Percentiles rank a stretch among this genome's conserved stretches.
Evolutionary conservation across 2,329 filamentous ascomycete genomes (phyloP).

Genomic region (Penicillium capsulatum): DNA sequence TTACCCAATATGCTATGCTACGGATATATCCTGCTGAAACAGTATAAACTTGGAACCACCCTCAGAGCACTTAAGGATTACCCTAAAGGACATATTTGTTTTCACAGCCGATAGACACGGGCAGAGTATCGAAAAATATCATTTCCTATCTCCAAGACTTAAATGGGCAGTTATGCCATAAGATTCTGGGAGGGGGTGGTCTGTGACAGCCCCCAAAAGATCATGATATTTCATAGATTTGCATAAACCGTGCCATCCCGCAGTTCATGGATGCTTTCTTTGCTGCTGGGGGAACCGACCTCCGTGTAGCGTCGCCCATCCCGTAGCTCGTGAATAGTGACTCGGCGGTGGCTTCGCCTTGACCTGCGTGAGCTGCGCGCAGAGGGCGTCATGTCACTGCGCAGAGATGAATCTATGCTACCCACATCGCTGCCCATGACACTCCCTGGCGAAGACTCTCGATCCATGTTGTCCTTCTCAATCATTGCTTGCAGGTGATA

Average conservation of each 20-base stretch:
- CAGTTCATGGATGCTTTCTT: slow-evolving; percentile 41
- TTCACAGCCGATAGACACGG: too few species aligned
- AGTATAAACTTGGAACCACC: too few species aligned
- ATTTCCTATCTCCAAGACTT: too few species aligned
- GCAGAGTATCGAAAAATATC: too few species aligned
- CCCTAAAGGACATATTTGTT: too few species aligned
- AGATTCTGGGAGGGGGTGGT: too few species aligned
- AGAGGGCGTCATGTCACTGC: slow-evolving; percentile 22
- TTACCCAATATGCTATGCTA: too few species aligned
- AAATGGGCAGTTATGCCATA: too few species aligned
- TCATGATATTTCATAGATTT: slow-evolving; percentile 27
- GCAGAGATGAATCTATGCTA: slow-evolving; percentile 27
- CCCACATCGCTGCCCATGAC: slow-evolving; percentile 31
- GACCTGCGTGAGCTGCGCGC: slow-evolving; percentile 26
- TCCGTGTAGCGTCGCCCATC: slow-evolving; percentile 42
- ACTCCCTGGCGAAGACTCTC: slow-evolving; percentile 23
- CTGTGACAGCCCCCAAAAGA: too few species aligned
- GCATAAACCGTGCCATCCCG: slow-evolving; percentile 44
- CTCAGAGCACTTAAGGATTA: too few species aligned
- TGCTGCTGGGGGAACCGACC: slow-evolving; percentile 36
- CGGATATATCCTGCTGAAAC: too few species aligned
- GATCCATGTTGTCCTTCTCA: slow-evolving; percentile 25
- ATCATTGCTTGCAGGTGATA: slow-evolving; percentile 35
- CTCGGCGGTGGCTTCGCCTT: slow-evolving; percentile 30
- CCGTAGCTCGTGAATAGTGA: slow-evolving; percentile 43